Base-by-base conservation (phyloP, 129 eudicot genomes). In the Arctium minus region DNA sequence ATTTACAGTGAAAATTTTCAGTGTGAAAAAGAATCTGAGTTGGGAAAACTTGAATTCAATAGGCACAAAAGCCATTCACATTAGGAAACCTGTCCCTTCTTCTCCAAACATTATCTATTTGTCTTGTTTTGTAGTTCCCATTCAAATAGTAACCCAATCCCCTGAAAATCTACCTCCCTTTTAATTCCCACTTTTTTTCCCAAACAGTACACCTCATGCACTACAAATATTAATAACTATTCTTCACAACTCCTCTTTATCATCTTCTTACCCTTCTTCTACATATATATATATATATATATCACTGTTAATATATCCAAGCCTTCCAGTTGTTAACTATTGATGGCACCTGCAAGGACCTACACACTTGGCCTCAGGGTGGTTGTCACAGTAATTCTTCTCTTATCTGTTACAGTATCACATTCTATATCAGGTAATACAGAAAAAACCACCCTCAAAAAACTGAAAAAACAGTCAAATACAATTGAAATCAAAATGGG, bases 281-380 rank as follows among this genome's bases (percentile, higher is more conserved):
- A 44, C 8, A 39, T 42, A 3, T 46, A 46, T 12, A 30, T 62
- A 27, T 42, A 27, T 64, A 39, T 75, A 40, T 73, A 67, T 69
- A 70, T 33, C 74, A 70, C 84, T 72, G 72, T 72, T 72, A 18
- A 18, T 40, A n/a, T 60, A 76, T 38, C 48, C 30, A 39, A 60
- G 39, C 10, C 88, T 80, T 75, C 50, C 76, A 81, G 39, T 70
- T 42, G 76, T 73, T 81, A 48, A 32, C 62, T 60, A 38, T 69
- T 73, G 71, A 89, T 89, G 96, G 86, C 90, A 77, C 81, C 84
- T 82, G 76, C 90, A 86, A 88, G 89, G 81, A 88, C 85, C 88
- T 68, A 73, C 73, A 53, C 82, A 31, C 50, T 69, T 83, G 38
- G 67, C 64, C 82, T 82, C 74, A 82, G 81, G 81, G 74, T 84